Base-by-base conservation (phyloP, 1,284 basidiomycete species). In the Puccinia polysora region DNA sequence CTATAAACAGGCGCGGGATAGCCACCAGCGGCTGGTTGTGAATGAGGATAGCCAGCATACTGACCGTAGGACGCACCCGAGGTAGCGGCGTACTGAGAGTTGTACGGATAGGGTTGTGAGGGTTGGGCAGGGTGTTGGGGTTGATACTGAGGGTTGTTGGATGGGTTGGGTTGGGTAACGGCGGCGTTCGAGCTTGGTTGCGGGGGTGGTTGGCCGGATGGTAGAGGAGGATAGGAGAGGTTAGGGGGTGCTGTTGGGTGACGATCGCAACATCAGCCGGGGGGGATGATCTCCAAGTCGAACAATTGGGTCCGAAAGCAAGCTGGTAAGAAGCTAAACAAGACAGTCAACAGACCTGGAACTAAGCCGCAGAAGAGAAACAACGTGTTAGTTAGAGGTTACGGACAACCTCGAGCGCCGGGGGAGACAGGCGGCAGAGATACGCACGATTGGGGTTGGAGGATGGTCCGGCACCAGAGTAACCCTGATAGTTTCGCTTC, bases 401-500 rank as follows among this genome's bases (percentile, higher is more conserved):
- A 10, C 52, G 20, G 55, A 40, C 38, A 18, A 55, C 20, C 34
- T 20, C 4, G 30, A 7, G n/a, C 8, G 43, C 28, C 3, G 45
- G 28, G 25, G 6, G 6, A 50, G 18, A 62, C 28, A 14, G 15
- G 10, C 18, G 36, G 28, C 5, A 38, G 14, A 30, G 15, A 50
- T n/a, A 63, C 69, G 32, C 5, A 71, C 69, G 59, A 52, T 70
- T 70, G 18, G 43, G 67, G 36, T 62, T 71, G 28, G 59, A 23
- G n/a, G n/a, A n/a, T n/a, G 47, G 59, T 12, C 55, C 65, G 28
- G 58, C 36, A 8, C 59, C 59, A 55, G 69, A 52, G 59, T 53
- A 71, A 34, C 69, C 69, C 47, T 71, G 69, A 53, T 63, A 71
- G 58, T 25, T 71, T 52, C 68, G 56, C 34, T 71, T 71, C 58